Evolutionary conservation across 768 basidiomycete genomes (phyloP).

Genomic region (Cystoderma amianthinum): DNA sequence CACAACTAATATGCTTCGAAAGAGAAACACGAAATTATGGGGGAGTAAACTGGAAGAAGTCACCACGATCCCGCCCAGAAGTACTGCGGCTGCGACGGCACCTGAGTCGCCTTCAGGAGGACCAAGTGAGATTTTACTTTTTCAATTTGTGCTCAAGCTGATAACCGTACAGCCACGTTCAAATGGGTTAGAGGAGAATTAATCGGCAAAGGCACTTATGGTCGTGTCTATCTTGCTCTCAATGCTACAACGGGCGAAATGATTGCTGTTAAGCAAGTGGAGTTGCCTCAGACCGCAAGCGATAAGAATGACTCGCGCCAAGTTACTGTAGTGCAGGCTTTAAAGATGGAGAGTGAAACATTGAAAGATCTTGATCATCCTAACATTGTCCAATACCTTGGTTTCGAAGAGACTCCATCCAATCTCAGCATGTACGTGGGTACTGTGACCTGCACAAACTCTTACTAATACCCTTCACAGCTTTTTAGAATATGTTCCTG

Average conservation of each 20-base stretch:
- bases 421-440: slow-evolving; percentile 84
- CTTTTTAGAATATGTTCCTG: slow-evolving; percentile 98
- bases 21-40: slow-evolving; percentile 94
- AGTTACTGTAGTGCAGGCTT: slow-evolving; percentile 77
- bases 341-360: slow-evolving; percentile 94
- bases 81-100: slow-evolving; percentile 27
- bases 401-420: slow-evolving; percentile 83
- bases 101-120: slow-evolving; percentile 60
- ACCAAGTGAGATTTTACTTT: slow-evolving; percentile 48
- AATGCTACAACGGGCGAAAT: slow-evolving; percentile 97
- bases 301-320: slow-evolving; percentile 89
- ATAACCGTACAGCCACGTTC: slow-evolving; percentile 61
- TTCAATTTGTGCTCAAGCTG: slow-evolving; percentile 6
- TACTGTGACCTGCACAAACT: neutral
- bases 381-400: slow-evolving; percentile 95
- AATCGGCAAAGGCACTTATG: slow-evolving; percentile 96
- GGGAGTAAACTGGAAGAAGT: slow-evolving; percentile 92
- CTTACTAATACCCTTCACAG: slow-evolving; percentile 31
- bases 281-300: slow-evolving; percentile 84
- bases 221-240: slow-evolving; percentile 91
- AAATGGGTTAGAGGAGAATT: slow-evolving; percentile 98
- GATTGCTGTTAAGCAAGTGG: slow-evolving; percentile 99
- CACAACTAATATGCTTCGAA: slow-evolving; percentile 49
- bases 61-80: slow-evolving; percentile 62
- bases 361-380: slow-evolving; percentile 96